Base-by-base conservation (phyloP, 106 monocot species). In the Allium fistulosum region DNA sequence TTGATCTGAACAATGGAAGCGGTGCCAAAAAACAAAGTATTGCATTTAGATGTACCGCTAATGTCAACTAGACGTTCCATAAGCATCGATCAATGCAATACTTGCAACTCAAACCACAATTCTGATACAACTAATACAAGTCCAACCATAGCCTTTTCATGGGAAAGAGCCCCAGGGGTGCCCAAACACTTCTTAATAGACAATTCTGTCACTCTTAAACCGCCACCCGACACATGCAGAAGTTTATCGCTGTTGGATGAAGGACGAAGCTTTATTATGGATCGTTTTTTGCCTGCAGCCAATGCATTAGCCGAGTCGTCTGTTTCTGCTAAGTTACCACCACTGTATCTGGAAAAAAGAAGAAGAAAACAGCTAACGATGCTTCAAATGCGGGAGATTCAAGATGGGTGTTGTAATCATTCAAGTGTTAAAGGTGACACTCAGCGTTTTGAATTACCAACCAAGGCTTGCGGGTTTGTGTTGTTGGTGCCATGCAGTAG, bases 251-350 rank as follows among this genome's bases (percentile, higher is more conserved):
- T 56, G 0, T 49, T 61, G 15, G 53, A 51, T 17, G 74, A 69
- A 8, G 22, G 81, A 3, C 83, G 83, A 28, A 83, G 86, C 62
- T 90, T 86, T 73, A 87, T 90, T 71, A 86, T 90, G 86, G 72
- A 80, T 27, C 78, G 90, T 45, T 87, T 86, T 64, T 83, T 90
- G 18, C 90, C 81, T 4, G 90, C 83, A n/a, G 86, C 90, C 51
- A 77, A 74, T 12, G 86, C 83, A 4, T 58, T 90, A 26, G 90
- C 85, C 65, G 55, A 61, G 28, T 69, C 78, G n/a, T 80, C 80
- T 0, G 60, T 64, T 5, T 17, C 62, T 37, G 37, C 37, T 37
- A 37, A 37, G 37, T 37, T 37, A 37, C 37, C 37, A 37, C 37
- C 37, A 37, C 5, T 37, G 37, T 58, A 62, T 28, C 60, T 46